Evolutionary conservation across 257 asterid species (phyloP).

Genomic region (Fraxinus pennsylvanica): DNA sequence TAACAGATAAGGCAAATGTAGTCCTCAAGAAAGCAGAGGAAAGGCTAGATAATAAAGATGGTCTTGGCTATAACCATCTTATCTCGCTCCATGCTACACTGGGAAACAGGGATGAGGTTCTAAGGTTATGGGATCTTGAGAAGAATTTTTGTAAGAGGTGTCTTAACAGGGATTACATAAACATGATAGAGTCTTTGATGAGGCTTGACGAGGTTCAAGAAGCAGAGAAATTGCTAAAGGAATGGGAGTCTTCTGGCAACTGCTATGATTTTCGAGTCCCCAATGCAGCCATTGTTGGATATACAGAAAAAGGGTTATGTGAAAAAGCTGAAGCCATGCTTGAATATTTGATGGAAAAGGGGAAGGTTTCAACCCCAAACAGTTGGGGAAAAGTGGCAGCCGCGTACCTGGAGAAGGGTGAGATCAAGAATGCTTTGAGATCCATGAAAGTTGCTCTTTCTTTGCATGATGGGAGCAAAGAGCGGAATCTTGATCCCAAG

Average conservation of each 20-base stretch:
- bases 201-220: slow-evolving; percentile 63
- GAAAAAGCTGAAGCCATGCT: slow-evolving; percentile 66
- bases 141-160: slow-evolving; percentile 51
- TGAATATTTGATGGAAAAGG: slow-evolving; percentile 38
- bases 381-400: slow-evolving; percentile 59
- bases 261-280: slow-evolving; percentile 70
- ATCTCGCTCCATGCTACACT: slow-evolving; percentile 68
- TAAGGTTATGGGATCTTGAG: slow-evolving; percentile 63
- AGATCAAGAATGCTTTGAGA: slow-evolving; percentile 44
- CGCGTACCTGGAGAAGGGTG: slow-evolving; percentile 59
- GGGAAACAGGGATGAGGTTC: slow-evolving; percentile 58
- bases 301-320: slow-evolving; percentile 47
- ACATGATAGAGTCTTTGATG: slow-evolving; percentile 61
- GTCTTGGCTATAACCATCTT: slow-evolving; percentile 61
- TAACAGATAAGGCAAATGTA: slow-evolving; percentile 49
- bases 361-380: slow-evolving; percentile 40
- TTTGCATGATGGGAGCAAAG: slow-evolving; percentile 29
- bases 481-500: slow-evolving; percentile 40
- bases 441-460: slow-evolving; percentile 52
- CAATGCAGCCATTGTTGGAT: slow-evolving; percentile 45
- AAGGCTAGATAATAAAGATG: slow-evolving; percentile 54
- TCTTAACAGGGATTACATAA: slow-evolving; percentile 63
- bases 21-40: slow-evolving; percentile 63
- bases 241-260: slow-evolving; percentile 78
- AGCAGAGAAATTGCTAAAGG: slow-evolving; percentile 61